Evolutionary conservation across 441 rosid species (phyloP), one percentile per base, ranked within the genome.

Genomic region (Populus hybrid): DNA sequence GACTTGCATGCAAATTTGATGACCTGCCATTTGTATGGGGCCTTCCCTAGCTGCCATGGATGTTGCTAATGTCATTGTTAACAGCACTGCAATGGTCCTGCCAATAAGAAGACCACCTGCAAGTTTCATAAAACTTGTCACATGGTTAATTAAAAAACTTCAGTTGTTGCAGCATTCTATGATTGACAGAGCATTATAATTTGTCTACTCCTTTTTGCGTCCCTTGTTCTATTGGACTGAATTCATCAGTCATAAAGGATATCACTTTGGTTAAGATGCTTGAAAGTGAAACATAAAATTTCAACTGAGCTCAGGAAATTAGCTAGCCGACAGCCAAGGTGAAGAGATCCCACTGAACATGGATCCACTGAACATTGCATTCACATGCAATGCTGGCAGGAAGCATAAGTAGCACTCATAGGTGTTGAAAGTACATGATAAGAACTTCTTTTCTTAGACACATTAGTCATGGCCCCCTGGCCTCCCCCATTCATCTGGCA

Each of bases 41-140:
- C 99, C 99, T 79, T 88, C 86, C 83, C 89, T 89, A 77, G 99
- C 97, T 71, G 89, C 99, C 90, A 94, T 77, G 40, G 98, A 96
- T 74, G 99, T 94, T 68, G 97, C 91, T 67, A 94, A 81, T 10
- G 99, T 94, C 89, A 89, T 86, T 56, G 97, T 90, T 74, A 89
- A 81, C 81, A 94, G 90, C 83, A 92, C 88, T 65, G 99, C 95
- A 28, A 90, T 72, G 9, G 99, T 92, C 89, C 99, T 90, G 80
- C 94, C 91, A 76, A 94, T 88, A 80, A 96, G 97, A 84, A 94
- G 95, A 74, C 98, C 94, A 68, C 99, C 98, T 94, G 84, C 76
- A 81, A 72, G 73, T 81, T 78, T 61, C 65, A 78, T 35, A 75
- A 36, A 42, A 72, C 12, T 64, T 14, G 64, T 16, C 12, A 73